Base-by-base conservation (phyloP, 495 filamentous ascomycete species). In the Aspergillus indologenus region DNA sequence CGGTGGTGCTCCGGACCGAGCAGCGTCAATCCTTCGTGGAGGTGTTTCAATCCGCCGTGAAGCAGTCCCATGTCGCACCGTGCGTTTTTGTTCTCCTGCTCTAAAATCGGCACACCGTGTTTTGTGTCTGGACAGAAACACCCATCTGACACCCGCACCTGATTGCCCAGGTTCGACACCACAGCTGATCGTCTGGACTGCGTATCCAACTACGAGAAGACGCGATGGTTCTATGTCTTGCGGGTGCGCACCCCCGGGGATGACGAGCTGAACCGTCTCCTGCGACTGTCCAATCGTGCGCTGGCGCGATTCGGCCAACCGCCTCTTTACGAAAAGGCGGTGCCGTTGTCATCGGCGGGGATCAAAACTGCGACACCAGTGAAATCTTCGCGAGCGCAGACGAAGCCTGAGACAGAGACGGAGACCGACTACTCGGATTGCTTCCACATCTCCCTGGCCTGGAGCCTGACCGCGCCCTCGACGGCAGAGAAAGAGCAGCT, bases 171-270 rank as follows among this genome's bases (percentile, higher is more conserved):
- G 19, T 89, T 91, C 61, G 49, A 70, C 5, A 70, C 85, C 18
- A 60, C 53, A 3, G 71, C 80, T 4, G 70, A 73, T 18, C 60
- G 61, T 5, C 58, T 89, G 34, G 77, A 84, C 61, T 92, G 89
- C 86, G 87, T 89, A 12, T 71, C 85, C 2, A 92, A 92, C 63
- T 77, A 79, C 29, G 89, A 93, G 65, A 81, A 81, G 17, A 90
- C 83, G 20, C 82, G 94, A 17, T 96, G 92, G 80, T 98, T 98
- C 67, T 80, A 96, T 3, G 91, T 96, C 5, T 67, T 97, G 29
- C 75, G 84, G 26, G 75, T 89, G 20, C 58, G 65, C 45, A 77
- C 65, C 57, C 74, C 79, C 3, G 51, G 61, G 7, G 72, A 81
- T 15, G 76, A 87, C 48, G 76, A 82, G 62, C 71, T 98, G 40